phyloP scores from a whole-genome alignment of 2,329 filamentous ascomycete genomes.

The Verticillium alfalfae region DNA sequence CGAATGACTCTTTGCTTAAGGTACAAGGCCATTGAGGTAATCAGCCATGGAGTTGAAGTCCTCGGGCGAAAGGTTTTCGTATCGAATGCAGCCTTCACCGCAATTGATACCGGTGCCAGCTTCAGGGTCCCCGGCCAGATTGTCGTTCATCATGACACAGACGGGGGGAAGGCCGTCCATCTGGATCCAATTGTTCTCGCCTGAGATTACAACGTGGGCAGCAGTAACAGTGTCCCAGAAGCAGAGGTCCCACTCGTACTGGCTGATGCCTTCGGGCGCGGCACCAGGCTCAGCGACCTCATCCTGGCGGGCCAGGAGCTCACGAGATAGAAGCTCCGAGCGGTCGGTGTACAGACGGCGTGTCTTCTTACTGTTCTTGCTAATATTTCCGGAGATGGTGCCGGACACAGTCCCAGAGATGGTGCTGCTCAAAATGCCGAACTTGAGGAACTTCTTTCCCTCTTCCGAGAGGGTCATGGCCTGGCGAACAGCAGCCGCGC shows the following conservation, averaged over 20 bases:
- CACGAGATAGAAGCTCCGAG: not conserved
- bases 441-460: not conserved
- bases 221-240: not conserved
- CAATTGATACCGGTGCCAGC: not conserved
- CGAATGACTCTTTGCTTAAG: not conserved
- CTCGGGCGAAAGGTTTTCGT: not conserved
- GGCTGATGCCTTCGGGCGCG: not conserved
- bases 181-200: not conserved
- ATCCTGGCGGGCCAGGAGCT: not conserved
- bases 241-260: not conserved
- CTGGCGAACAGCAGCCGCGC: not conserved
- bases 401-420: not conserved
- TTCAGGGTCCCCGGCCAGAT: not conserved
- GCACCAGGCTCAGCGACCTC: not conserved
- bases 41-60: not conserved
- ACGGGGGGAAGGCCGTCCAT: not conserved
- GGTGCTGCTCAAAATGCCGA: not conserved
- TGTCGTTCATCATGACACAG: not conserved
- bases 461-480: not conserved
- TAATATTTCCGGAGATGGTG: not conserved
- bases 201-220: not conserved
- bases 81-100: not conserved
- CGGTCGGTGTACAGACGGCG: not conserved
- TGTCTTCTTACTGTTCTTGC: not conserved
- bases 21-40: not conserved